phyloP scores from a whole-genome alignment of 2,329 filamentous ascomycete species.

The Xylariaceae sp. region DNA sequence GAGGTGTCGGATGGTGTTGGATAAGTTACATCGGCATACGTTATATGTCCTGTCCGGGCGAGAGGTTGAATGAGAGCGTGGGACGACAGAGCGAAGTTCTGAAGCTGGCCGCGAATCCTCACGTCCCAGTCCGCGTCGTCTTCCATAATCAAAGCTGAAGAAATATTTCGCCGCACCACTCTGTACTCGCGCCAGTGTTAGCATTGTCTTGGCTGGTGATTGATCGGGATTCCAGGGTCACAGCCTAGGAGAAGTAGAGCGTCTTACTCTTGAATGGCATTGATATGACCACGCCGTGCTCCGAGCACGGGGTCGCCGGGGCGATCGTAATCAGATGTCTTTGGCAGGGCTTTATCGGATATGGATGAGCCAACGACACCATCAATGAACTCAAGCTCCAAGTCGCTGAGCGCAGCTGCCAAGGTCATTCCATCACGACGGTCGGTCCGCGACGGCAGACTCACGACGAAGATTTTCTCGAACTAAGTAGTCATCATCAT shows the following conservation, averaged over 20 bases:
- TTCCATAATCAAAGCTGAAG: conserved; percentile 41
- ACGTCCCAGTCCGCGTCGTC: conserved; percentile 48
- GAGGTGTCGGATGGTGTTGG: conserved; percentile 10
- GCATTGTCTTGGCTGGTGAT: not conserved
- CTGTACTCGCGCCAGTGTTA: conserved; percentile 19
- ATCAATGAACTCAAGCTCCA: conserved; percentile 34
- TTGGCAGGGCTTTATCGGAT: conserved; percentile 19
- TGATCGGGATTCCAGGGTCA: not conserved
- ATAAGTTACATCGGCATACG: conserved; percentile 24
- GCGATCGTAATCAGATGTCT: conserved; percentile 13
- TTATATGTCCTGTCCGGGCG: conserved; percentile 4
- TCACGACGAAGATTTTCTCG: conserved; percentile 38
- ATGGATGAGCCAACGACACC: conserved; percentile 29
- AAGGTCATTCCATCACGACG: conserved; percentile 35
- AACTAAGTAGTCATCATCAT: conserved; percentile 20
- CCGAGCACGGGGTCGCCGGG: conserved; percentile 13
- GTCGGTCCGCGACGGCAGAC: conserved; percentile 35
- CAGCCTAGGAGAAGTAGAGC: too few relatives aligned
- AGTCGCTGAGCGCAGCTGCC: conserved; percentile 32
- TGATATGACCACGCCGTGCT: conserved; percentile 31
- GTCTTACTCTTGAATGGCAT: conserved; percentile 20
- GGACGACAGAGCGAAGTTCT: conserved; percentile 22
- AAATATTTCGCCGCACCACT: conserved; percentile 41
- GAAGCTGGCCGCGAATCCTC: conserved; percentile 37
- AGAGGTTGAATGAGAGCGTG: conserved; percentile 19